Percentiles rank a stretch among this genome's conserved stretches.
Conservation (phyloP, 345 rosid genomes). For the Gossypium raimondii region DNA sequence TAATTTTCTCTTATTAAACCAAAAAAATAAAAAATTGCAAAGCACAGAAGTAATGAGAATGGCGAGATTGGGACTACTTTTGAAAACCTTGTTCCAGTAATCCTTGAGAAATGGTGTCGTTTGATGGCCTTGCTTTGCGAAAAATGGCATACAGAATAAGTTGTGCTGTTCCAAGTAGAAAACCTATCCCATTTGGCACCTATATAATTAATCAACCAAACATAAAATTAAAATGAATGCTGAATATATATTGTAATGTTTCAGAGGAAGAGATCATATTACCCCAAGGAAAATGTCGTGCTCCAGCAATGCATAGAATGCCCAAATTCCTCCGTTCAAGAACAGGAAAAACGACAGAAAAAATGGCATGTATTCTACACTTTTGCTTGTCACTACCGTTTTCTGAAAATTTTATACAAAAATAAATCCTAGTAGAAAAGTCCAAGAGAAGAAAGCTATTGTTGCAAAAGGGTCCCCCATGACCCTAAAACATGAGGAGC, state of each 20-base stretch:
- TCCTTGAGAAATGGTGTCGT: background rate
- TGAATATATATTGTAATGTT: too few relatives aligned
- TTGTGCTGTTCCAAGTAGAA: conserved; percentile 55
- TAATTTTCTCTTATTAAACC: too few relatives aligned
- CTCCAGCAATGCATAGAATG: conserved; percentile 51
- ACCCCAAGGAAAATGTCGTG: conserved; percentile 51
- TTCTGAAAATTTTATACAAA: conserved; percentile 33
- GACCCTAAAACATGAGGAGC: background rate
- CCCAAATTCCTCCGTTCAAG: conserved; percentile 67
- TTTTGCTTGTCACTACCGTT: conserved; percentile 61
- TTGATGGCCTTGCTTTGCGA: conserved; percentile 34
- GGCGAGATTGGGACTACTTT: background rate
- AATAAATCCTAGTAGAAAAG: too few relatives aligned
- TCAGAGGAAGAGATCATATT: conserved; percentile 10
- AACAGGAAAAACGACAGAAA: conserved; percentile 57
- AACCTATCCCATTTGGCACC: conserved; percentile 72
- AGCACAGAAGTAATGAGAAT: too few relatives aligned
- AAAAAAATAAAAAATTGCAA: too few relatives aligned
- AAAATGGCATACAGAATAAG: conserved; percentile 51
- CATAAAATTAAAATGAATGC: too few relatives aligned
- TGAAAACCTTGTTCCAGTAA: conserved; percentile 34
- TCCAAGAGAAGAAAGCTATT: background rate
- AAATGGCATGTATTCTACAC: conserved; percentile 77
- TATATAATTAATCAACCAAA: background rate
- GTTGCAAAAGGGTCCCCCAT: background rate